Evolutionary conservation across 306 rosid genomes (phyloP).

Genomic region (Bauhinia variegata): DNA sequence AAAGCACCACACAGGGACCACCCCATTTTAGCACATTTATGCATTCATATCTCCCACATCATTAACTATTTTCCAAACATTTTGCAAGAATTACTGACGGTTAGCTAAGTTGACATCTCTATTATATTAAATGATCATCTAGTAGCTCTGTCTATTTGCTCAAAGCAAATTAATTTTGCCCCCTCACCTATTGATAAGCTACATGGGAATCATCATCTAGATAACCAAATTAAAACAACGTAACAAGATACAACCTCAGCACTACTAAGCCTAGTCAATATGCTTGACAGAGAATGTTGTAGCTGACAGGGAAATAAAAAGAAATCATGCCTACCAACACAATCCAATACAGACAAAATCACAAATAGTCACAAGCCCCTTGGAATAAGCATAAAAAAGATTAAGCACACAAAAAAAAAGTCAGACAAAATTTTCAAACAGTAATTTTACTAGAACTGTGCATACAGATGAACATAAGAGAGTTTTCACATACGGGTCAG

Average conservation of each 20-base stretch:
- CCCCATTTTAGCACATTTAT: no score
- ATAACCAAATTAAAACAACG: conserved; percentile 12
- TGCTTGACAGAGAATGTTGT: background rate
- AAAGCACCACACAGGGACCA: no score
- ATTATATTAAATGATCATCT: no score
- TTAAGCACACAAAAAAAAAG: conserved; percentile 9
- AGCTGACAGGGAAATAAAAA: conserved; percentile 10
- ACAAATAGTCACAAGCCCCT: background rate
- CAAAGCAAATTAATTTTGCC: background rate
- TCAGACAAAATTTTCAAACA: conserved; percentile 11
- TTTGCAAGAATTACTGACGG: no score
- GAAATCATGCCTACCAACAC: conserved; percentile 20
- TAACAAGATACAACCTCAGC: conserved; percentile 17
- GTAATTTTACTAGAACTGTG: background rate
- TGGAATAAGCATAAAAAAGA: conserved; percentile 1
- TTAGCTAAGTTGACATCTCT: background rate
- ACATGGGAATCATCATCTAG: conserved; percentile 12
- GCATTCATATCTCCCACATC: no score
- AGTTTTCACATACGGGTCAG: conserved; percentile 87
- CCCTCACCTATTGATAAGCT: background rate
- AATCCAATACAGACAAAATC: conserved; percentile 1
- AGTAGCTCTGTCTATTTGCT: no score
- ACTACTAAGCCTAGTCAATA: conserved; percentile 9
- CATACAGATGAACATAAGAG: conserved; percentile 35
- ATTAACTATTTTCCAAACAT: no score